Evolutionary conservation across 805 yeast genomes (phyloP).

Genomic region (Metschnikowia drakensbergensis): DNA sequence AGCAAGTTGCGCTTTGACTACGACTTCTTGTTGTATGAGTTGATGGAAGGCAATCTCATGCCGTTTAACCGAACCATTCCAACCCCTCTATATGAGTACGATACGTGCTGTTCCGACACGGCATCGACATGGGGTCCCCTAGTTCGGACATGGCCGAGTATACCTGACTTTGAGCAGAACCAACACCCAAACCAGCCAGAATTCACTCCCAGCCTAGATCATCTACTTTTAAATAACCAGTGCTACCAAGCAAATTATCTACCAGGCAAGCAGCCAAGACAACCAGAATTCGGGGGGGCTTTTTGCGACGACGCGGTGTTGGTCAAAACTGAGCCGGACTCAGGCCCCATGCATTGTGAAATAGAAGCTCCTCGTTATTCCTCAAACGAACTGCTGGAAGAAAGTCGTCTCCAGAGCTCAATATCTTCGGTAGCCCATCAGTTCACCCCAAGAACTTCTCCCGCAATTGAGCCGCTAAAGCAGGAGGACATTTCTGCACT

Average conservation of each 20-base stretch:
- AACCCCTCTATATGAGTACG: not conserved
- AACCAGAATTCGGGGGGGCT: not conserved
- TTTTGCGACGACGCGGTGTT: not conserved
- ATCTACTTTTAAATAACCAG: not conserved
- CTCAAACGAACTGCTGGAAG: not conserved
- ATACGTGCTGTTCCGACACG: not conserved
- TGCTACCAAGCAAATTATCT: not conserved
- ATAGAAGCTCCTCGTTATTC: not conserved
- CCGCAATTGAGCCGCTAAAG: not conserved
- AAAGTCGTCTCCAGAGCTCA: not conserved
- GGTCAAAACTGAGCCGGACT: not conserved
- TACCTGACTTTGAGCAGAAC: too few relatives aligned
- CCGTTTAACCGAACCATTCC: not conserved
- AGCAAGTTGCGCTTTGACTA: not conserved
- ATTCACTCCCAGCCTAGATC: not conserved
- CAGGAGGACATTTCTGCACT: not conserved
- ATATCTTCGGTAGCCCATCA: not conserved
- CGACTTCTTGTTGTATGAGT: not conserved
- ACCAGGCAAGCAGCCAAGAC: not conserved
- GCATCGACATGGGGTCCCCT: not conserved
- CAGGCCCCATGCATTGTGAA: not conserved
- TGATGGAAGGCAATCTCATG: constrained; percentile 4
- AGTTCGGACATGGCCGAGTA: not conserved
- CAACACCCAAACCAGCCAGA: not conserved
- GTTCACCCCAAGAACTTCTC: not conserved